Evolutionary conservation across 805 yeast genomes (phyloP), one percentile per base, ranked within the genome.

Genomic region (Lachancea meyersii): DNA sequence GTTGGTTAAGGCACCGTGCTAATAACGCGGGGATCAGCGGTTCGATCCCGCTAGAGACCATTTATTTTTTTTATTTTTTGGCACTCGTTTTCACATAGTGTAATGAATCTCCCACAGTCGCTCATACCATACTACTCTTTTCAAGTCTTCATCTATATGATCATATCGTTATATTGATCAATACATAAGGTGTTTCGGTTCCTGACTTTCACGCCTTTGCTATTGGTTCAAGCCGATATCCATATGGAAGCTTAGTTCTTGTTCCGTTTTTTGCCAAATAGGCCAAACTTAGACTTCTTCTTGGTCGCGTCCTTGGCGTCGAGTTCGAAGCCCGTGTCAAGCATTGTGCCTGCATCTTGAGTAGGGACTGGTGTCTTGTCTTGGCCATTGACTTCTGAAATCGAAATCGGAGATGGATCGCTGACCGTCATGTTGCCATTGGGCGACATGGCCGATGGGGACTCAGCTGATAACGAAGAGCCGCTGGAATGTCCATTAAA

Each of bases 211-310:
- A 31, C 41, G 21, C 28, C 41, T 31, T 14, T 20, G 10, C 6
- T 19, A 19, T 9, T n/a, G 35, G n/a, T 4, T 22, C 14, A 16
- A 13, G 10, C 19, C 19, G 17, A 14, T 13, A 31, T 8, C 22
- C 16, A 14, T 8, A 18, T 31, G 11, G 4, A 40, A 35, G 38
- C n/a, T 46, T 44, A 47, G 23, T 38, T 21, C 42, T 47, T 45
- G 33, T 54, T 56, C 47, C 49, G 48, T 44, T 57, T 59, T 41
- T 54, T 55, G 24, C 53, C 48, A 33, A 59, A 58, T 14, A 55
- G 47, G n/a, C 61, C 58, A 48, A 59, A 59, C 39, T 55, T 58
- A n/a, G 49, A 49, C 45, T 57, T 52, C 17, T 56, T 57, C 33
- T 42, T 47, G 14, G 44, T 54, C 5, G 44, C 19, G 1, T 44